Base-by-base conservation (phyloP, 805 yeast species). In the Hanseniaspora vineae region DNA sequence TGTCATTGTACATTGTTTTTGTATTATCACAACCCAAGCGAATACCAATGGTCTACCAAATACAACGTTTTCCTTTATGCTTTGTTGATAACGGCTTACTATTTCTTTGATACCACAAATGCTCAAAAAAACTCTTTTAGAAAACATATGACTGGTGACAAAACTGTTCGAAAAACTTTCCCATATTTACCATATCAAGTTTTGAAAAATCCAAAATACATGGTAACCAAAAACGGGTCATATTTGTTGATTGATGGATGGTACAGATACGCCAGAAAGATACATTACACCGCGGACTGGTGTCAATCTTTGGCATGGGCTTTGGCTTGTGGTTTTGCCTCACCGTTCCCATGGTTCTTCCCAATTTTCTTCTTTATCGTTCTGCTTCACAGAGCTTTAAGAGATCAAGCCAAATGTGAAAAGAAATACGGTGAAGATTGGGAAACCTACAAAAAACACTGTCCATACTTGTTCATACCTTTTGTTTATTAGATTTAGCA, bases 311-410 rank as follows among this genome's bases (percentile, higher is more conserved):
- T 85, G 56, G 75, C 92, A 43, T 92, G 98, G 98, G 95, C 90
- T 5, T 72, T 92, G 51, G 75, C 80, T 52, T 87, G 96, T 66
- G 98, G 98, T 0, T 80, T 81, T 65, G 72, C 71, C 32, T 84
- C 96, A 2, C 84, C 89, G 45, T 78, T 90, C 71, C 96, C 97
- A 42, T 92, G 95, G 90, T 92, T 92, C 68, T 90, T 83, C 79
- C 97, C 98, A 3, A 69, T 72, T 19, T 92, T 92, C 71, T 92
- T 87, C 79, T 77, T 88, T 52, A 68, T 81, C 56, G 96, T 88
- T 52, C 77, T 92, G 62, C 66, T 81, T 43, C 98, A 92, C 68
- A 81, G 98, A 67, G 87, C 95, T 42, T 63, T 71, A 54, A 82
- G 98, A 70, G 98, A 92, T 68, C 76, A 81, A 54, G 75, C 79